These are phyloP conservation scores for Colletotrichum sansevieriae DNA, from an alignment of 2,329 filamentous ascomycete species.

Conservation along the genomic window DNA sequence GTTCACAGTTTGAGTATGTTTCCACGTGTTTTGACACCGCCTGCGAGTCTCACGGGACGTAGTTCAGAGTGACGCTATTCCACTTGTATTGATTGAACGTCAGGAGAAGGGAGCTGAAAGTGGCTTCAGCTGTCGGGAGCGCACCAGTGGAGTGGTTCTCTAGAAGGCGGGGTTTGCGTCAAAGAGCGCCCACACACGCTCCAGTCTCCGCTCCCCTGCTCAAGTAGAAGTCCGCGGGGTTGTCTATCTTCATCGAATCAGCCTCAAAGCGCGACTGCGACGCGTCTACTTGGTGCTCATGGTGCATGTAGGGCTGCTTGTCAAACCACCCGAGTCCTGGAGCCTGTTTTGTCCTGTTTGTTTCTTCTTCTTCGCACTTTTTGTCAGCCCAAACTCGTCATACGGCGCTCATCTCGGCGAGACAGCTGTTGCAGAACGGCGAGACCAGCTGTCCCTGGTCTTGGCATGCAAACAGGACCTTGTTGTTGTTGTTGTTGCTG, in stretches of 20 bases:
- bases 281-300: too few species aligned
- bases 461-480: slow-evolving; percentile 6
- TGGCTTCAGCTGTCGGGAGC: background rate
- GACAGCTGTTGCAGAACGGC: background rate
- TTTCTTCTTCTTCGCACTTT: background rate
- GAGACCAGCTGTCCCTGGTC: background rate
- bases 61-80: background rate
- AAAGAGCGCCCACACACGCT: background rate
- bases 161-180: background rate
- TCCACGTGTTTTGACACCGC: too few species aligned
- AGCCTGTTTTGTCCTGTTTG: background rate
- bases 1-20: too few species aligned
- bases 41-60: too few species aligned
- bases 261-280: too few species aligned
- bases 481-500: background rate
- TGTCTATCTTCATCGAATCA: background rate
- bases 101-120: background rate
- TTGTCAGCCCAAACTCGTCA: background rate
- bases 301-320: background rate
- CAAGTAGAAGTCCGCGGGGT: background rate
- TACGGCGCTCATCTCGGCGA: background rate
- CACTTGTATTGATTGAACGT: background rate
- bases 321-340: background rate
- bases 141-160: background rate
- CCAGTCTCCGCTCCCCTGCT: background rate